A percentile compares a stretch with the other conserved stretches of the same genome.
phyloP scores from a whole-genome alignment of 1,139 yeast genomes.

The Pichia sp. region DNA sequence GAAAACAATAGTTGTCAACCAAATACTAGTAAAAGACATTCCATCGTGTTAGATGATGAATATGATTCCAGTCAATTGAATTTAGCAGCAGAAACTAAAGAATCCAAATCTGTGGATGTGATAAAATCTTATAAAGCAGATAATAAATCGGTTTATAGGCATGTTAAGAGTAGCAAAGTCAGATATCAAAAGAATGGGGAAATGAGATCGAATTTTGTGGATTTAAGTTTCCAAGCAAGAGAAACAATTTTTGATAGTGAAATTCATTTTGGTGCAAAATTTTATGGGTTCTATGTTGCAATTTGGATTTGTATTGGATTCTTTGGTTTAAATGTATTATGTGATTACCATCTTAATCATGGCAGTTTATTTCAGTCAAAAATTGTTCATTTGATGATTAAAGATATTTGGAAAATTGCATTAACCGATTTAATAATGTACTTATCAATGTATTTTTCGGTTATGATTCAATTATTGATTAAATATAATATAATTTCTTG shows the following conservation, averaged over 20 bases:
- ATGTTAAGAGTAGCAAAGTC: conserved; percentile 10
- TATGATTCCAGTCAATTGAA: conserved; percentile 17
- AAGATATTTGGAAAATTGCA: conserved; percentile 58
- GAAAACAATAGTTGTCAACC: conserved; percentile 14
- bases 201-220: conserved; percentile 39
- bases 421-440: conserved; percentile 69
- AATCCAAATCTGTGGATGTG: not conserved
- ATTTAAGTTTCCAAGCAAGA: conserved; percentile 35
- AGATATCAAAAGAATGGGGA: conserved; percentile 29
- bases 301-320: conserved; percentile 64
- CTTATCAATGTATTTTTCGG: conserved; percentile 50
- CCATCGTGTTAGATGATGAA: conserved; percentile 21
- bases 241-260: conserved; percentile 43
- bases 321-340: conserved; percentile 41
- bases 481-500: conserved; percentile 43
- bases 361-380: conserved; percentile 39
- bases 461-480: conserved; percentile 47
- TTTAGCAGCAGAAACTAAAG: not conserved
- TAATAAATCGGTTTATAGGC: conserved; percentile 1
- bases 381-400: conserved; percentile 43
- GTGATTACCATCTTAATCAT: conserved; percentile 34
- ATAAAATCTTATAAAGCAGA: not conserved
- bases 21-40: conserved; percentile 11
- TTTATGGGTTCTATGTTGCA: conserved; percentile 60
- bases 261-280: conserved; percentile 34